Evolutionary conservation across 352 stramenopile species (phyloP).

Genomic region (Thalassiosira delicatula): DNA sequence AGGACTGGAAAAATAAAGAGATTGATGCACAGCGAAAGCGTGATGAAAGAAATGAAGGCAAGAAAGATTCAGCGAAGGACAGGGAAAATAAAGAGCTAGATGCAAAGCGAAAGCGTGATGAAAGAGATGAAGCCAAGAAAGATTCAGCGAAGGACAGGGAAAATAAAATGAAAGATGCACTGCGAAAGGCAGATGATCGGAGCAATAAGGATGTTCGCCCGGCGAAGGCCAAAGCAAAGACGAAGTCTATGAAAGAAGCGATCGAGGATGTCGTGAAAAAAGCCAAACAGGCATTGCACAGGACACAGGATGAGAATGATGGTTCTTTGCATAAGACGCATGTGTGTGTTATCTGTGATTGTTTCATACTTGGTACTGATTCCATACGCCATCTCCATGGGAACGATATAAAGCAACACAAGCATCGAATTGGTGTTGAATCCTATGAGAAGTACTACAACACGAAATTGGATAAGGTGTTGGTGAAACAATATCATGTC

Average conservation of each 20-base stretch:
- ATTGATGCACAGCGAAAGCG: too few species aligned
- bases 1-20: too few species aligned
- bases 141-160: too few species aligned
- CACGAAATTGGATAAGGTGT: neutral
- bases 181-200: too few species aligned
- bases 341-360: slow-evolving; percentile 3
- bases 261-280: neutral
- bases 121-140: too few species aligned
- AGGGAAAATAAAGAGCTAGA: too few species aligned
- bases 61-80: too few species aligned
- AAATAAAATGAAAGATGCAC: too few species aligned
- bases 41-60: too few species aligned
- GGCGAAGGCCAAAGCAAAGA: neutral
- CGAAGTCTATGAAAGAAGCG: neutral
- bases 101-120: too few species aligned
- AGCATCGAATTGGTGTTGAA: slow-evolving; percentile 3
- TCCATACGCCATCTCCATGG: neutral
- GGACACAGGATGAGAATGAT: neutral
- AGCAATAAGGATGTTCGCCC: too few species aligned
- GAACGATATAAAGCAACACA: neutral
- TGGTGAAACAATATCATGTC: slow-evolving; percentile 4
- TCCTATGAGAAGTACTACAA: slow-evolving; percentile 23
- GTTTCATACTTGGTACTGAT: neutral
- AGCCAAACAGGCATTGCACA: neutral
- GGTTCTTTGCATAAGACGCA: neutral